Conservation (phyloP, 805 yeast genomes). For the Monosporozyma solicola region DNA sequence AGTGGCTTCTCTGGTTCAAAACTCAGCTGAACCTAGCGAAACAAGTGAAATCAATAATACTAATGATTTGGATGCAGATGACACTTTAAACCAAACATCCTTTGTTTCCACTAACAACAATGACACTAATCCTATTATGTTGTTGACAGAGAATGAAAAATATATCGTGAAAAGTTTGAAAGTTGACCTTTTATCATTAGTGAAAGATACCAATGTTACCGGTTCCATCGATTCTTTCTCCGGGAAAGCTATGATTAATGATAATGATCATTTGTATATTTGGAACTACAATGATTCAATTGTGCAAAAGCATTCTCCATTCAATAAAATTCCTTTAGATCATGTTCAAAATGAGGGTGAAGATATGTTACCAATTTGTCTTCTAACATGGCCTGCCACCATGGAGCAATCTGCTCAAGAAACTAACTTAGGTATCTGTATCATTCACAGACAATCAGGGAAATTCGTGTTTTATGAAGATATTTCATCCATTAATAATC, state of each 20-base stretch:
- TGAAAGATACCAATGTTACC: constrained; percentile 13
- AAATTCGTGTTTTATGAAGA: constrained; percentile 61
- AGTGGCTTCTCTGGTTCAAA: constrained; percentile 4
- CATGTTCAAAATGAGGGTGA: constrained; percentile 11
- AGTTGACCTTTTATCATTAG: constrained; percentile 12
- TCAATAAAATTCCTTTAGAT: constrained; percentile 16
- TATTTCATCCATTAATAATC: constrained; percentile 37
- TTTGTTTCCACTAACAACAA: background rate
- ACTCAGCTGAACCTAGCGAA: background rate
- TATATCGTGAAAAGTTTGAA: constrained; percentile 20
- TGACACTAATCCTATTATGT: background rate
- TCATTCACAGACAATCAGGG: constrained; percentile 53
- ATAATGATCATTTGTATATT: constrained; percentile 45
- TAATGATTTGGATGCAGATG: constrained; percentile 1
- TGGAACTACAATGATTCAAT: constrained; percentile 57
- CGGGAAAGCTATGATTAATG: constrained; percentile 41
- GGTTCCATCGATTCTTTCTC: constrained; percentile 32
- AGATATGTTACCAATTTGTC: constrained; percentile 17
- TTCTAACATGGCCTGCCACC: constrained; percentile 26
- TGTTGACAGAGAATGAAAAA: constrained; percentile 27
- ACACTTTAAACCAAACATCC: background rate
- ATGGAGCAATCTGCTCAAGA: constrained; percentile 2
- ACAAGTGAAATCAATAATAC: background rate
- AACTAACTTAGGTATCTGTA: constrained; percentile 55
- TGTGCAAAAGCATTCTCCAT: constrained; percentile 42